A percentile compares a stretch with the other conserved stretches of the same genome.
phyloP scores from a whole-genome alignment of 108 stramenopile species.

The Cyclotella atomus region DNA sequence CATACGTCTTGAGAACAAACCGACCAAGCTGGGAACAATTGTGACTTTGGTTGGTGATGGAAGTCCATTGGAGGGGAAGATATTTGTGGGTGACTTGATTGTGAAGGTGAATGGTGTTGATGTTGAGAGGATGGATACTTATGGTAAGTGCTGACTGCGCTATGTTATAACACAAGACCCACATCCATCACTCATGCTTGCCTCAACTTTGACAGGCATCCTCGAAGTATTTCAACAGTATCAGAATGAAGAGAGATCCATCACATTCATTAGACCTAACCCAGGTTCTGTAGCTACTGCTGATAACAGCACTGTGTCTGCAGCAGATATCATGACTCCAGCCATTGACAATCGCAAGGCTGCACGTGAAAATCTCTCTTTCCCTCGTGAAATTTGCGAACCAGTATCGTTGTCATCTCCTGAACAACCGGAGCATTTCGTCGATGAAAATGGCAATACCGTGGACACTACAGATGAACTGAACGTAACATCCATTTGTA shows the following conservation, averaged over 20 bases:
- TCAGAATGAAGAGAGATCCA: not conserved
- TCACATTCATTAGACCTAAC: not conserved
- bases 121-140: conserved; percentile 27
- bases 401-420: not conserved
- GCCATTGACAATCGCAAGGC: not conserved
- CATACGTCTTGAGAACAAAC: conserved; percentile 5
- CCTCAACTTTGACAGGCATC: too few species aligned
- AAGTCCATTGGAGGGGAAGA: conserved; percentile 56
- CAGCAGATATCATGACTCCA: not conserved
- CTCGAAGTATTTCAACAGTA: conserved; percentile 6
- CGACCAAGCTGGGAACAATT: conserved; percentile 21
- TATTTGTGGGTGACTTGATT: conserved; percentile 54
- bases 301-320: not conserved
- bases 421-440: too few species aligned
- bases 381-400: not conserved
- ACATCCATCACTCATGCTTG: too few species aligned
- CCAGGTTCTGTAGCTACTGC: not conserved
- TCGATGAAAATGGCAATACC: not conserved
- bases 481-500: not conserved
- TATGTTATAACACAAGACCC: too few species aligned
- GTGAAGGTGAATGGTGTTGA: conserved; percentile 56
- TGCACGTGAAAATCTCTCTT: not conserved
- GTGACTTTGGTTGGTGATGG: conserved; percentile 56
- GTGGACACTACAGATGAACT: not conserved
- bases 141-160: not conserved